A percentile compares a stretch with the other conserved stretches of the same genome.
These are phyloP conservation scores for Hordeum vulgare DNA, from an alignment of 176 grass and related monocot species.

Conservation along the genomic window DNA sequence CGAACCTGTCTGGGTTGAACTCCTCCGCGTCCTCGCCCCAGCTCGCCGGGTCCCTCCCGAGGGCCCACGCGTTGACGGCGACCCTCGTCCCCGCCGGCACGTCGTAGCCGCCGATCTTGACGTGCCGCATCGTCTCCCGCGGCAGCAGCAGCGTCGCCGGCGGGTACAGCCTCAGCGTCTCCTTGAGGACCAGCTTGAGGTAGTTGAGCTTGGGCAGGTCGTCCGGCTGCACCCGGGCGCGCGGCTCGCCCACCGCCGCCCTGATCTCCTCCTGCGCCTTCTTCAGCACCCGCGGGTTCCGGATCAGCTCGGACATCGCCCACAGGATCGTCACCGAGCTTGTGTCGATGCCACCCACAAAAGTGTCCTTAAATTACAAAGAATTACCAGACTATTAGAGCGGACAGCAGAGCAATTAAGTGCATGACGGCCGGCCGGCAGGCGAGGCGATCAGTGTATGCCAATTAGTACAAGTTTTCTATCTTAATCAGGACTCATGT, in stretches of 20 bases:
- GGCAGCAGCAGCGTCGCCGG: conserved; percentile 70
- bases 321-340: conserved; percentile 10
- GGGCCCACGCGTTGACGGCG: conserved; percentile 5
- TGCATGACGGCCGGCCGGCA: too few species aligned
- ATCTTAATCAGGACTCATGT: background rate
- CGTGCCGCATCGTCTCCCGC: conserved; percentile 2
- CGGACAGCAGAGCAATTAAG: background rate
- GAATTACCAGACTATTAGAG: background rate
- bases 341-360: conserved; percentile 10
- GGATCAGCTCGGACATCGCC: background rate
- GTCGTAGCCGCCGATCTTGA: conserved; percentile 16
- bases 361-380: conserved; percentile 20
- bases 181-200: conserved; percentile 73
- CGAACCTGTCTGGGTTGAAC: conserved; percentile 41
- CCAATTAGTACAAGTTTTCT: background rate
- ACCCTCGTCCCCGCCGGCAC: conserved; percentile 19
- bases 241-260: background rate
- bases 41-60: conserved; percentile 31
- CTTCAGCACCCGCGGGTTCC: background rate
- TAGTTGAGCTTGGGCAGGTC: conserved; percentile 23
- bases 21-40: conserved; percentile 28
- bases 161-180: conserved; percentile 79
- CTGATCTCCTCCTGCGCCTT: conserved; percentile 35
- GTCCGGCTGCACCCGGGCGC: background rate
- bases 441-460: background rate